These are phyloP conservation scores for Macadamia integrifolia DNA, from an alignment of 164 flowering plant species.

Conservation along the genomic window DNA sequence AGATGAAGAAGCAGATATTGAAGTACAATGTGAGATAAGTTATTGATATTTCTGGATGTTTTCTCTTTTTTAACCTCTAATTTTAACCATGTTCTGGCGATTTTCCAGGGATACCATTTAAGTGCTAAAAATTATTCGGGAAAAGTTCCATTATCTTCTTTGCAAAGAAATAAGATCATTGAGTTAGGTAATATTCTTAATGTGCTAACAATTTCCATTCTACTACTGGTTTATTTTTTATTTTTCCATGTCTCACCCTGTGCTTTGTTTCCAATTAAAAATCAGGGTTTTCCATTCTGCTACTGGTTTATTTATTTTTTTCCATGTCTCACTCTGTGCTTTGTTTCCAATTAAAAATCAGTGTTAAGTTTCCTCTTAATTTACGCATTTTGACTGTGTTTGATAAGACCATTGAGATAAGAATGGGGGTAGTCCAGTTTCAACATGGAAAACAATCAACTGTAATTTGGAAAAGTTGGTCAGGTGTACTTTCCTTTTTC, in stretches of 20 bases:
- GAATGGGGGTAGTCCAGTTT: too few relatives aligned
- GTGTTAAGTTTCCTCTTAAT: background rate
- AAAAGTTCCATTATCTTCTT: constrained; percentile 50
- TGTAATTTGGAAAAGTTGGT: too few relatives aligned
- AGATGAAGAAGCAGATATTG: constrained; percentile 38
- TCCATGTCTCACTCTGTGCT: background rate
- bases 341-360: background rate
- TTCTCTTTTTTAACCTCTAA: constrained; percentile 1
- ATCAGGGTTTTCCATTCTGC: too few relatives aligned
- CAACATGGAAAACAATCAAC: too few relatives aligned
- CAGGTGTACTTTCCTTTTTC: too few relatives aligned
- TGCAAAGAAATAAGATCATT: constrained; percentile 62
- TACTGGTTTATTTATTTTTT: background rate
- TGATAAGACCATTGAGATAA: too few relatives aligned
- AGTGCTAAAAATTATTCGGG: constrained; percentile 54
- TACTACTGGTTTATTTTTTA: background rate
- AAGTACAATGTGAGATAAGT: constrained; percentile 58
- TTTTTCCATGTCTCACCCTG: too few relatives aligned
- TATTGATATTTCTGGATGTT: constrained; percentile 7
- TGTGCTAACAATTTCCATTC: too few relatives aligned
- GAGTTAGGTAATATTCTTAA: constrained; percentile 52
- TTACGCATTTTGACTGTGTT: too few relatives aligned
- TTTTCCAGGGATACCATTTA: constrained; percentile 70
- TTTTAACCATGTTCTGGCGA: background rate
- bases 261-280: too few relatives aligned